Base-by-base conservation (phyloP, 2,329 filamentous ascomycete genomes). In the Colletotrichum endophyticum region DNA sequence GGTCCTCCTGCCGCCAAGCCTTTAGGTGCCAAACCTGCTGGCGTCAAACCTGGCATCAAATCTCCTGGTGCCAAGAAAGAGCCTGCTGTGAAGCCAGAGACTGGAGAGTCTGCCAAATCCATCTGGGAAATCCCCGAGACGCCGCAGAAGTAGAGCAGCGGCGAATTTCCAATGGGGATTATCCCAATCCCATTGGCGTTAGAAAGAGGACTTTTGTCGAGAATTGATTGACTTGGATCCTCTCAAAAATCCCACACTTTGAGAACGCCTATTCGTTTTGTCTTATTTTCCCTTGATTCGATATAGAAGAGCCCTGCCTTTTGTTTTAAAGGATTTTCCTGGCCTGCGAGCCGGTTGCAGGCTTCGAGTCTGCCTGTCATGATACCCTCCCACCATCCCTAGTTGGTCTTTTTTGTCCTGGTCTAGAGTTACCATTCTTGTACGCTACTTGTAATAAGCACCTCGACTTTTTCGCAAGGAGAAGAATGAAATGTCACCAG, bases 81-180 rank as follows among this genome's bases (percentile, higher is more conserved):
- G 30, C 39, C 66, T 7, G 61, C 34, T 7, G 56, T 74, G 6
- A 77, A 78, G 67, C 6, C 34, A 22, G 75, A 79, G 30, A 59
- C 57, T 25, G 69, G 76, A 25, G 59, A 62, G 25, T 49, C 75
- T 28, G 79, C 78, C 25, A 66, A 76, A 44, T 81, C 81, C 15
- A 79, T 84, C 16, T 83, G 80, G 82, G 82, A 83, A 25, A 78
- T 85, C 62, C 84, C 84, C 6, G 83, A 84, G 70, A 85, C 84
- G 15, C 83, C 84, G 12, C 74, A 80, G 44, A 80, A 79, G 57
- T 75, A 73, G 70, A 53, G 32, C 15, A 49, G 34, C 32, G 8
- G 30, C 25, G 4, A 22, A 19, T 12, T 25, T 27, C 6, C 8
- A 4, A 22, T 22, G 44, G 11, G 6, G 16, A n/a, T 16, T 16